These are phyloP conservation scores for Mycena capillaripes DNA, from an alignment of 768 basidiomycete species.

Conservation along the genomic window DNA sequence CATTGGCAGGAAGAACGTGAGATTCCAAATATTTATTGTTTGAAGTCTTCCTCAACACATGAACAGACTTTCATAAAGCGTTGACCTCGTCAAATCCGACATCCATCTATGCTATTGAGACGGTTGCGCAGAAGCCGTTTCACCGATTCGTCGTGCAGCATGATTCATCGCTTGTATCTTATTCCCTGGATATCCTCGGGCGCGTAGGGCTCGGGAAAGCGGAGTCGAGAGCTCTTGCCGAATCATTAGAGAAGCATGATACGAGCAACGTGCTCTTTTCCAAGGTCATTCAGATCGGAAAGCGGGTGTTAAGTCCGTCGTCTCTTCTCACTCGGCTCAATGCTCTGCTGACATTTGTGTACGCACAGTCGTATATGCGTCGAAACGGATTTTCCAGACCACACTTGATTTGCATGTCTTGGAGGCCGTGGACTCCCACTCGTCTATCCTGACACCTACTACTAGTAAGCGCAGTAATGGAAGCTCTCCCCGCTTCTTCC, in stretches of 20 bases:
- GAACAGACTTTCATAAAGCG: slow-evolving; percentile 70
- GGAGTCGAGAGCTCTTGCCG: slow-evolving; percentile 61
- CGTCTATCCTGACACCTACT: slow-evolving; percentile 51
- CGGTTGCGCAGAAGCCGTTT: slow-evolving; percentile 56
- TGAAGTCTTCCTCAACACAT: slow-evolving; percentile 2
- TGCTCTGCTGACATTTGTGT: neutral
- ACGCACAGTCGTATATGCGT: slow-evolving; percentile 77
- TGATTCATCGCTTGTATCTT: slow-evolving; percentile 70
- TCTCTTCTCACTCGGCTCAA: neutral
- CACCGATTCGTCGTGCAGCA: slow-evolving; percentile 79
- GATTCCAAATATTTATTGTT: slow-evolving; percentile 35
- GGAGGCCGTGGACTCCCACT: slow-evolving; percentile 64
- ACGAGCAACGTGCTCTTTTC: slow-evolving; percentile 73
- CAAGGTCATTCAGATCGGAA: slow-evolving; percentile 65
- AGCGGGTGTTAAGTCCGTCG: slow-evolving; percentile 68
- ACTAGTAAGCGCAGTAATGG: slow-evolving; percentile 50
- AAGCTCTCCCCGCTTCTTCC: slow-evolving; percentile 60
- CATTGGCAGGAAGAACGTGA: slow-evolving; percentile 68
- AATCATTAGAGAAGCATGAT: slow-evolving; percentile 74
- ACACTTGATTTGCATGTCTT: slow-evolving; percentile 68
- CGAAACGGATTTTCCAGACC: slow-evolving; percentile 71
- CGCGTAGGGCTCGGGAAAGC: slow-evolving; percentile 67
- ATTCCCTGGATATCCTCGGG: slow-evolving; percentile 79
- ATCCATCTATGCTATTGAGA: slow-evolving; percentile 70
- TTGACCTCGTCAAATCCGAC: slow-evolving; percentile 64